A percentile compares a stretch with the other conserved stretches of the same genome.
phyloP scores from a whole-genome alignment of 78 protist species.

The Dictyostelium intermedium region DNA sequence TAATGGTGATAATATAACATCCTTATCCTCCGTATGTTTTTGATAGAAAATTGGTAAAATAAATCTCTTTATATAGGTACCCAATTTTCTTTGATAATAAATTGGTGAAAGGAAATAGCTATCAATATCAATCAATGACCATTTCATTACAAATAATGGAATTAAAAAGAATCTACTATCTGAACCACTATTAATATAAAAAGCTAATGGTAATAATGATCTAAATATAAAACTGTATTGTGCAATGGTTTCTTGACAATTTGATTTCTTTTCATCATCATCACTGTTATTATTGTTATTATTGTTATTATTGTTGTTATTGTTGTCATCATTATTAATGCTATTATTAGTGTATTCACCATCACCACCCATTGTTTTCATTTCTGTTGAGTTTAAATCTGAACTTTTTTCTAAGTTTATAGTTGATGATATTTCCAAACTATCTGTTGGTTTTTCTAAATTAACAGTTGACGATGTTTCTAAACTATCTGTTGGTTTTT shows the following conservation, averaged over 20 bases:
- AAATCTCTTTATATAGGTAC: neutral
- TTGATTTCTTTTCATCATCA: neutral
- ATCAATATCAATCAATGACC: neutral
- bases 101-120: neutral
- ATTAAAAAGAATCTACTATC: neutral
- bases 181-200: neutral
- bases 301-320: no score
- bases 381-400: neutral
- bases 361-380: neutral
- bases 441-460: neutral
- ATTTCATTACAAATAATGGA: conserved; percentile 17
- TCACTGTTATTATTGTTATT: neutral
- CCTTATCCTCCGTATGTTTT: neutral
- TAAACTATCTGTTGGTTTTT: neutral
- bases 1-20: conserved; percentile 16
- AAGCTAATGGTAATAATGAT: conserved; percentile 47
- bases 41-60: conserved; percentile 46
- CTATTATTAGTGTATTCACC: no score
- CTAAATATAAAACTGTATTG: neutral
- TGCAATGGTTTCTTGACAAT: no score
- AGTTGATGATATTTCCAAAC: neutral
- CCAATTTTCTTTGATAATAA: conserved; percentile 11
- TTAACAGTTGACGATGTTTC: neutral
- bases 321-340: neutral
- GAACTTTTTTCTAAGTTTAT: neutral